Evolutionary conservation across 108 stramenopile genomes (phyloP).

Genomic region (Poteriospumella lacustris): DNA sequence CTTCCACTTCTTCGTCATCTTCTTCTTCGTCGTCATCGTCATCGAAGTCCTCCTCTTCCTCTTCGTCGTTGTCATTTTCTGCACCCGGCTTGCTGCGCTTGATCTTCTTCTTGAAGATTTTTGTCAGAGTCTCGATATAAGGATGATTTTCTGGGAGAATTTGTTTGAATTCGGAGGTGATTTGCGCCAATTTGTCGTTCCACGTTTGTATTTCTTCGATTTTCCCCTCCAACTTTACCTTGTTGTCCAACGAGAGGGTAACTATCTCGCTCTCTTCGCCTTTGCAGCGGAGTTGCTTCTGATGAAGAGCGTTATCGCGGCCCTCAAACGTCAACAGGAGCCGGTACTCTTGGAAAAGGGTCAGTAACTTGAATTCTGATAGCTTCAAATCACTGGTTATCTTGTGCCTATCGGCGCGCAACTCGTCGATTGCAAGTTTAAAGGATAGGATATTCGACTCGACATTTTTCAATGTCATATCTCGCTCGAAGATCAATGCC

Average conservation of each 20-base stretch:
- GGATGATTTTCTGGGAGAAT: conserved; percentile 42
- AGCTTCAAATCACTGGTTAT: conserved; percentile 50
- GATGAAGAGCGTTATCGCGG: conserved; percentile 47
- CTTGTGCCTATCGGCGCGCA: conserved; percentile 47
- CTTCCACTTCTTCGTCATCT: conserved; percentile 59
- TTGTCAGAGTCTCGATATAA: conserved; percentile 42
- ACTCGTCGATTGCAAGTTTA: conserved; percentile 47
- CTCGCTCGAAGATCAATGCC: conserved; percentile 33
- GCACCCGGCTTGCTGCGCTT: conserved; percentile 44
- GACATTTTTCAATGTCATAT: conserved; percentile 32
- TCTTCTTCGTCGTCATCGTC: conserved; percentile 49
- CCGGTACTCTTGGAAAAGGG: conserved; percentile 49
- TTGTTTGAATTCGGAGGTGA: conserved; percentile 44
- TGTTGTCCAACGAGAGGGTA: conserved; percentile 37
- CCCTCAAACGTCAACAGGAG: conserved; percentile 53
- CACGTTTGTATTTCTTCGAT: conserved; percentile 14
- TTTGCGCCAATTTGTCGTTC: conserved; percentile 30
- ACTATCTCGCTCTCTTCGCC: conserved; percentile 53
- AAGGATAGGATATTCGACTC: conserved; percentile 42
- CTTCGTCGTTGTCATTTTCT: conserved; percentile 51
- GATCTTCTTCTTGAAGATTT: conserved; percentile 59
- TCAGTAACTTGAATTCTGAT: conserved; percentile 50
- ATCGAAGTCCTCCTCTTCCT: conserved; percentile 45
- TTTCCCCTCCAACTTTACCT: conserved; percentile 42
- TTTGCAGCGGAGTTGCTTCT: conserved; percentile 48